These are phyloP conservation scores for Calocybe cyanea DNA, from an alignment of 768 basidiomycete genomes.

Conservation along the genomic window DNA sequence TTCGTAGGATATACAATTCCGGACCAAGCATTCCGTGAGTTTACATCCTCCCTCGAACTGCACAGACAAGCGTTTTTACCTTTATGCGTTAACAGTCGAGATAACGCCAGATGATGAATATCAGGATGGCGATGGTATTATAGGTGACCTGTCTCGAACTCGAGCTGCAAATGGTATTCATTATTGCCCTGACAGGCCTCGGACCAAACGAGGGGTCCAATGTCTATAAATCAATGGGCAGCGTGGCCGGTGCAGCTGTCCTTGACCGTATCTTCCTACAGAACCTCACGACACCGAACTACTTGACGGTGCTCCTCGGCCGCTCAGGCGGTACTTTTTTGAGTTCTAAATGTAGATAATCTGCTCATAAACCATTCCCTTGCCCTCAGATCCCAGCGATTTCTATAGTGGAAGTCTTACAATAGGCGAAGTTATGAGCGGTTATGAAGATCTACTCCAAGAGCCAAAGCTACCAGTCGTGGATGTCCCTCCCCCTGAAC, in stretches of 20 bases:
- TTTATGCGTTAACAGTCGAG: conserved; percentile 30
- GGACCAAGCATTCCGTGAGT: conserved; percentile 47
- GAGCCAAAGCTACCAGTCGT: conserved; percentile 52
- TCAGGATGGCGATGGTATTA: conserved; percentile 26
- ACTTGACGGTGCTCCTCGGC: conserved; percentile 60
- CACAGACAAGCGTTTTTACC: neutral
- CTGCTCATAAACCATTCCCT: no score
- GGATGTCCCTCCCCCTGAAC: conserved; percentile 23
- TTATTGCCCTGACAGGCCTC: conserved; percentile 46
- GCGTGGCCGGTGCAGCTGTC: conserved; percentile 44
- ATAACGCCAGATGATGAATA: conserved; percentile 28
- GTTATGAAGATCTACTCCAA: conserved; percentile 43
- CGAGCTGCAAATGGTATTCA: neutral
- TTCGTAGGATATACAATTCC: conserved; percentile 41
- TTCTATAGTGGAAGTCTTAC: conserved; percentile 58
- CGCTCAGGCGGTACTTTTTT: conserved; percentile 40
- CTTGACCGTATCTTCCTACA: conserved; percentile 65
- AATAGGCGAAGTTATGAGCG: conserved; percentile 52
- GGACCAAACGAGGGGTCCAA: conserved; percentile 59
- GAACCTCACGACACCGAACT: conserved; percentile 55
- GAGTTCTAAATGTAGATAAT: no score
- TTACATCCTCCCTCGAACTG: conserved; percentile 14
- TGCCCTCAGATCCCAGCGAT: conserved; percentile 43
- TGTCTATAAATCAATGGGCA: conserved; percentile 32
- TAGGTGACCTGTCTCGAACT: conserved; percentile 15